Evolutionary conservation across 345 rosid species (phyloP), one percentile per base, ranked within the genome.

Genomic region (Murraya paniculata): DNA sequence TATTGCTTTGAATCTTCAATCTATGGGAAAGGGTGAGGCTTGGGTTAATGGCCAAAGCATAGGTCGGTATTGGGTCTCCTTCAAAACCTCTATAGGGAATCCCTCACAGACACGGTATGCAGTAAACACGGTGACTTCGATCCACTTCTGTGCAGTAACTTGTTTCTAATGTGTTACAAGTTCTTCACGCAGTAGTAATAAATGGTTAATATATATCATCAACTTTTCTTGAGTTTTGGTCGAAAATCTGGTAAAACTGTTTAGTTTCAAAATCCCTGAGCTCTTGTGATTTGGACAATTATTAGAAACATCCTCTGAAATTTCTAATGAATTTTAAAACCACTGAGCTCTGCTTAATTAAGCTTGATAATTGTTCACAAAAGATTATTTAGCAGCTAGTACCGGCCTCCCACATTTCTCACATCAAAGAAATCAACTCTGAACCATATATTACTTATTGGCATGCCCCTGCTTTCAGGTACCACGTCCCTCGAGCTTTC

Each of bases 21-120:
- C 92, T 60, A 88, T 91, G 93, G 91, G 93, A 72, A 90, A 91
- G 80, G 93, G 93, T 6, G 90, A 91, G 83, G 90, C 81, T 73
- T 91, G 91, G 93, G 85, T 91, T 50, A 89, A 91, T 14, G 90
- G 93, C 35, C 81, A 82, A 64, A 87, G 92, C 78, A 90, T 91
- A 33, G 92, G 92, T 67, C 84, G 95, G 56, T 88, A 84, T 73
- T 89, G 93, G 95, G 82, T 86, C 67, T 91, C 93, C 33, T 78
- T 87, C 68, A 87, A 41, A 39, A 88, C 89, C 27, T 36, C 85
- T 14, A 28, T 72, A 2, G 87, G 88, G 48, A 73, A 38, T 56
- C 89, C 95, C 77, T 91, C 95, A 74, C 92, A 91, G 75, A 71
- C 61, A 72, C 81, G 93, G 92, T 91, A 80, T 24, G 53, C 59